Evolutionary conservation across 2,329 filamentous ascomycete species (phyloP).

Genomic region (Cladosporium halotolerans): DNA sequence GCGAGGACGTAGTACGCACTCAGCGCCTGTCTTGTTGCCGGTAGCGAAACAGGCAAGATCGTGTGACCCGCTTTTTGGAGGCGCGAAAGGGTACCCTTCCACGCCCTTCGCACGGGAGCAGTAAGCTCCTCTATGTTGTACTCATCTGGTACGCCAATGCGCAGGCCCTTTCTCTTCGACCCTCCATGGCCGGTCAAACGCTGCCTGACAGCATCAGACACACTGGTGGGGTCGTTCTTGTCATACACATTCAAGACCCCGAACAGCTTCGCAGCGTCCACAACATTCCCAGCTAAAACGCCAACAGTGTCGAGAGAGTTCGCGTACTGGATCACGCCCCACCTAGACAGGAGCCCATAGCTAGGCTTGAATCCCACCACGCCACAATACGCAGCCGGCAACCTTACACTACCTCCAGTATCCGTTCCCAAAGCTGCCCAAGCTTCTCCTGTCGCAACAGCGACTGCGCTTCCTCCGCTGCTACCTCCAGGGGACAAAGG

Average conservation of each 20-base stretch:
- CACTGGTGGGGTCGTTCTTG: slow-evolving; percentile 57
- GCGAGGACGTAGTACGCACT: slow-evolving; percentile 94
- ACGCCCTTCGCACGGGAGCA: slow-evolving; percentile 60
- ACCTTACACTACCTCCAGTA: slow-evolving; percentile 80
- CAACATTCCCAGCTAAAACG: slow-evolving; percentile 55
- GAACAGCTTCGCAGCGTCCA: slow-evolving; percentile 41
- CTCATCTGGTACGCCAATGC: slow-evolving; percentile 60
- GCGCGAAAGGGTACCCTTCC: slow-evolving; percentile 55
- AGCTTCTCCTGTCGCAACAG: slow-evolving; percentile 61
- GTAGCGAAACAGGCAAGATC: slow-evolving; percentile 71
- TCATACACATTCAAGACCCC: slow-evolving; percentile 55
- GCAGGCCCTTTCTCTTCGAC: slow-evolving; percentile 25
- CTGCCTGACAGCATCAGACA: slow-evolving; percentile 12
- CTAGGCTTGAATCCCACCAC: slow-evolving; percentile 84
- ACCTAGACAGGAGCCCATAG: slow-evolving; percentile 79
- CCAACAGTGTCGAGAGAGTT: slow-evolving; percentile 91
- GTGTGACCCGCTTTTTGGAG: slow-evolving; percentile 62
- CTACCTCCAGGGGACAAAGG: slow-evolving; percentile 72
- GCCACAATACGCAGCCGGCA: slow-evolving; percentile 82
- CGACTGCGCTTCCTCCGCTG: slow-evolving; percentile 87
- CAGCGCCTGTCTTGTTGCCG: slow-evolving; percentile 76
- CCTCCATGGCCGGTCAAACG: slow-evolving; percentile 26
- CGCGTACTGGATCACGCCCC: slow-evolving; percentile 83
- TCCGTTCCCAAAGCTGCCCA: slow-evolving; percentile 80
- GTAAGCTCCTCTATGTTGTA: slow-evolving; percentile 85